Evolutionary conservation across 371 early-diverging fungal species (phyloP).

Genomic region (Rhizopus delemar): DNA sequence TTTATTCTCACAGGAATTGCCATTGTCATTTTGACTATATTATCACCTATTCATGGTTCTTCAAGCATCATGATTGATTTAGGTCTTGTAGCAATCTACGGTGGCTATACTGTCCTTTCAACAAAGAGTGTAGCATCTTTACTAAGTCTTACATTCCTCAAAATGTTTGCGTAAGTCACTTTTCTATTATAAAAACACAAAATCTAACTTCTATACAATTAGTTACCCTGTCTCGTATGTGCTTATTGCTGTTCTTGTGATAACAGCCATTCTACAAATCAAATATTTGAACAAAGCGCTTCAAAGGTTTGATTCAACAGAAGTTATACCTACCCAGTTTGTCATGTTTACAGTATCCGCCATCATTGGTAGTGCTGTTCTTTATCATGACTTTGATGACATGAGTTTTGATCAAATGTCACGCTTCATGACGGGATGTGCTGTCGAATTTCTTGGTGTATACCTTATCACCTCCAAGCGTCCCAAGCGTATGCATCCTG

Average conservation of each 20-base stretch:
- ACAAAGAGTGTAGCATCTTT: constrained; percentile 76
- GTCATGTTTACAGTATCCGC: constrained; percentile 78
- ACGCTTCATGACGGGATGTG: constrained; percentile 60
- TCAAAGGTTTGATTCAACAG: constrained; percentile 70
- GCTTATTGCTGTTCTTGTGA: constrained; percentile 59
- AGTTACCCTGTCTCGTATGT: constrained; percentile 68
- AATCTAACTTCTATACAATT: not conserved
- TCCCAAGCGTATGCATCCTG: constrained; percentile 22
- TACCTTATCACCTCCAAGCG: constrained; percentile 68
- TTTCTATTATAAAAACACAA: not conserved
- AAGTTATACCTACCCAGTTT: constrained; percentile 82
- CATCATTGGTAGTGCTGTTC: constrained; percentile 71
- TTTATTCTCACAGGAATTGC: constrained; percentile 49
- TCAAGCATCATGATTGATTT: constrained; percentile 71
- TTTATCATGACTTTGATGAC: constrained; percentile 74
- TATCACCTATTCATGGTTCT: constrained; percentile 60
- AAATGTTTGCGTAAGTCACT: constrained; percentile 60
- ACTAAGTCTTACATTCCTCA: constrained; percentile 62
- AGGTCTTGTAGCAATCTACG: constrained; percentile 71
- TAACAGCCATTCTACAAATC: constrained; percentile 73
- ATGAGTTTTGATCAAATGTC: constrained; percentile 53
- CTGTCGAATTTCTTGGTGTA: constrained; percentile 72
- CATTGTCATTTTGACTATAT: constrained; percentile 42
- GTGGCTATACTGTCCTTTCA: constrained; percentile 78
- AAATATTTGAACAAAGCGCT: constrained; percentile 73